Evolutionary conservation across 2,329 filamentous ascomycete species (phyloP), one percentile per base, ranked within the genome.

Genomic region (Onygenales sp.): DNA sequence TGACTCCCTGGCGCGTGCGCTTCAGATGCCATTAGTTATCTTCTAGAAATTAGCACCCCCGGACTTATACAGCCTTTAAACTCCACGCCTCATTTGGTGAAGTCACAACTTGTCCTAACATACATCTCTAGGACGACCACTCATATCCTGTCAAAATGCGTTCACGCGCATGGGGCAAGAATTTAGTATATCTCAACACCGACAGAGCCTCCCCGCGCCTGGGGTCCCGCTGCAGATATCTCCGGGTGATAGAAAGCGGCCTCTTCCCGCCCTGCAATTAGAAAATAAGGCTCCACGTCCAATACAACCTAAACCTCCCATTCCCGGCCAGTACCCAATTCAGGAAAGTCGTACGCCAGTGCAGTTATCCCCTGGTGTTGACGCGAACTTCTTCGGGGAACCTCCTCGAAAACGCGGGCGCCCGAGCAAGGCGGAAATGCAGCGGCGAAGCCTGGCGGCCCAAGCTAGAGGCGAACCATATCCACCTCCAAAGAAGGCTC

Each of bases 371-470:
- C 69, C 68, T 13, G 57, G 63, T 27, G 54, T 65, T 10, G 69
- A 70, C 53, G 31, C 40, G 59, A 5, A 55, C 54, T 43, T 31
- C 13, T 40, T 39, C 37, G 62, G 63, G 39, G 68, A 71, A 49
- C 67, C 65, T 36, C 68, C 65, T 52, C 63, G 68, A 44, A 72
- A 72, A 66, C 64, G 71, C 52, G 70, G 70, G n/a, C 67, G 70
- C 13, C 70, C 70, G 54, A 73, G 64, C 56, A 73, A 73, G 61
- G 63, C 62, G 36, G 70, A 73, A 55, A 63, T 66, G 3, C 69
- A 71, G 55, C 65, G 68, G 47, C 69, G 70, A 36, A 69, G 62
- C 54, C 62, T 64, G 27, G 63, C 61, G 44, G 69, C 70, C 40
- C 67, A 71, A 57, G 65, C 68, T 37, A 66, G 65, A 34, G 69